These are phyloP conservation scores for Wickerhamomyces xylosicus DNA, from an alignment of 805 yeast species.

Conservation along the genomic window DNA sequence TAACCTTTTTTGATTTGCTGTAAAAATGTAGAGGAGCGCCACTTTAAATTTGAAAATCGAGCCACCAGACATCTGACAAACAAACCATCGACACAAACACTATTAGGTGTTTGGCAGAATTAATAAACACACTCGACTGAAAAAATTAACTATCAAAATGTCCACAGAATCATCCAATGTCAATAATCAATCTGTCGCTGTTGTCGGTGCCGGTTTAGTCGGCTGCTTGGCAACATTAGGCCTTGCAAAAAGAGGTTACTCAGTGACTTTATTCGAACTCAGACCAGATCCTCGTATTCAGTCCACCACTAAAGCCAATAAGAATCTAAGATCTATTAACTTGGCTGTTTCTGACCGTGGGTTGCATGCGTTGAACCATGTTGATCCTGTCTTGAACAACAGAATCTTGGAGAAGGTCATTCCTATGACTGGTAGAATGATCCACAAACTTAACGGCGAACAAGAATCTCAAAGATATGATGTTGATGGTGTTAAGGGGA, in stretches of 20 bases:
- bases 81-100: too few species aligned
- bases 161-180: not conserved
- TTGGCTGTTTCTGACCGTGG: conserved; percentile 86
- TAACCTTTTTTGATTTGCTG: too few species aligned
- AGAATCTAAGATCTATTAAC: conserved; percentile 61
- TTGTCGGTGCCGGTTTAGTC: conserved; percentile 87
- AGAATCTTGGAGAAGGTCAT: conserved; percentile 50
- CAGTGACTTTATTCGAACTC: conserved; percentile 63
- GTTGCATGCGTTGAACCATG: conserved; percentile 51
- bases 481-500: conserved; percentile 48
- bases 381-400: conserved; percentile 48
- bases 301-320: conserved; percentile 13
- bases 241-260: conserved; percentile 57
- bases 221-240: conserved; percentile 84
- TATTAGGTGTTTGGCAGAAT: too few species aligned
- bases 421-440: conserved; percentile 88
- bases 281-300: conserved; percentile 24
- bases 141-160: not conserved
- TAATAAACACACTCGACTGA: too few species aligned
- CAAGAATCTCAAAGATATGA: conserved; percentile 71
- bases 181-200: conserved; percentile 28
- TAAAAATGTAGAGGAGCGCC: too few species aligned
- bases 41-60: too few species aligned
- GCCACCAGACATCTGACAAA: too few species aligned
- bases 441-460: conserved; percentile 57